Base-by-base conservation (phyloP, 2,329 filamentous ascomycete genomes). In the Penicillium sp. region DNA sequence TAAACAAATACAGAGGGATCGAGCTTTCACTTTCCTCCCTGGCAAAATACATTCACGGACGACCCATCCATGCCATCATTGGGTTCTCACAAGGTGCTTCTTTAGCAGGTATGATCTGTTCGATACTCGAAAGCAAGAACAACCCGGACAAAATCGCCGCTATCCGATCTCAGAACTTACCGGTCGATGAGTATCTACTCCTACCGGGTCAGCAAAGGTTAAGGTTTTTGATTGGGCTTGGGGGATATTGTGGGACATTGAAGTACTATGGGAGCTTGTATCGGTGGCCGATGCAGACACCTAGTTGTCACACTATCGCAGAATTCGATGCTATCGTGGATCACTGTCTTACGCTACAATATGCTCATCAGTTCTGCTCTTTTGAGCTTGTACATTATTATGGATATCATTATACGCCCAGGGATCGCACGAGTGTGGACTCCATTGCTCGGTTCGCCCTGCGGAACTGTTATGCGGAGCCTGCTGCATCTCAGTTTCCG, bases 31-130 rank as follows among this genome's bases (percentile, higher is more conserved):
- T 62, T 16, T 45, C 48, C 3, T 51, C 11, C 10, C 5, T 62
- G 24, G 43, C 57, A 4, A 31, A 46, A n/a, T 56, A 37, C 16
- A 50, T 62, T 14, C 21, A 43, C 5, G 52, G 52, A 31, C 10
- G 46, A 33, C 55, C 58, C 5, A 55, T 60, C 19, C 55, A 60
- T 26, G 58, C 31, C 1, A 37, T 55, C 5, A 48, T 56, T 10
- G 55, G 55, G 21, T 60, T 58, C 37, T 60, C 58, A 3, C 58
- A 60, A 14, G 58, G 58, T 8, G 55, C 35, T 5, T 48, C 31
- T 5, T 8, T 60, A 3, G 48, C 48, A 11, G 52, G 41, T 10
- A 60, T 60, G 58, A 13, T 60, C 11, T 37, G 41, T 11, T 57
- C 58, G 10, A 26, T 60, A 9, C 41, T 52, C 3, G 55, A 60